These are phyloP conservation scores for Hymenoscyphus albidus DNA, from an alignment of 2,329 filamentous ascomycete genomes.

Conservation along the genomic window DNA sequence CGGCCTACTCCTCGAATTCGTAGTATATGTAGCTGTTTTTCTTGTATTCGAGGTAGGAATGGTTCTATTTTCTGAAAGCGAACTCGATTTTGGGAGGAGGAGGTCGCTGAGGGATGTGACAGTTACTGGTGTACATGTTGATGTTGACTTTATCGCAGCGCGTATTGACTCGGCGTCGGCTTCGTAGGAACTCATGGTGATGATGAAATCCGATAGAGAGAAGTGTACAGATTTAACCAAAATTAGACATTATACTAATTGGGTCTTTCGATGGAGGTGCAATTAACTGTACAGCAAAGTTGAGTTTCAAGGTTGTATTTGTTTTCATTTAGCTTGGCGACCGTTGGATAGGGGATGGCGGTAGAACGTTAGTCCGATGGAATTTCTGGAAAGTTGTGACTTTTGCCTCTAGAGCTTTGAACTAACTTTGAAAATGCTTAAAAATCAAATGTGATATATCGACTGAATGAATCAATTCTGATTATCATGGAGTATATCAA, in stretches of 20 bases:
- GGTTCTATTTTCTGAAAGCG: constrained; percentile 10
- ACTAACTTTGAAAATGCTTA: background rate
- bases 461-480: background rate
- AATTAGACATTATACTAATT: constrained; percentile 35
- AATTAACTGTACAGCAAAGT: background rate
- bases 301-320: background rate
- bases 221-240: constrained; percentile 26
- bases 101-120: constrained; percentile 44
- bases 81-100: constrained; percentile 38
- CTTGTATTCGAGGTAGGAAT: constrained; percentile 17
- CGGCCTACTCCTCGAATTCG: constrained; percentile 20
- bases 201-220: constrained; percentile 16
- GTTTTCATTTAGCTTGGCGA: background rate
- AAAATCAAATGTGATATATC: background rate
- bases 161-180: constrained; percentile 45
- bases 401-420: background rate
- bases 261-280: constrained; percentile 2
- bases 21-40: constrained; percentile 9
- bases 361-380: background rate
- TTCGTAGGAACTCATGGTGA: constrained; percentile 40
- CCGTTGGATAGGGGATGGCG: background rate
- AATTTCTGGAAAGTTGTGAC: background rate
- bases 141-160: constrained; percentile 42
- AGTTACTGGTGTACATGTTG: constrained; percentile 47
- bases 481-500: background rate